Percentiles rank a stretch among this genome's conserved stretches.
phyloP scores from a whole-genome alignment of 176 grass and related monocot genomes.

The Phyllostachys edulis region DNA sequence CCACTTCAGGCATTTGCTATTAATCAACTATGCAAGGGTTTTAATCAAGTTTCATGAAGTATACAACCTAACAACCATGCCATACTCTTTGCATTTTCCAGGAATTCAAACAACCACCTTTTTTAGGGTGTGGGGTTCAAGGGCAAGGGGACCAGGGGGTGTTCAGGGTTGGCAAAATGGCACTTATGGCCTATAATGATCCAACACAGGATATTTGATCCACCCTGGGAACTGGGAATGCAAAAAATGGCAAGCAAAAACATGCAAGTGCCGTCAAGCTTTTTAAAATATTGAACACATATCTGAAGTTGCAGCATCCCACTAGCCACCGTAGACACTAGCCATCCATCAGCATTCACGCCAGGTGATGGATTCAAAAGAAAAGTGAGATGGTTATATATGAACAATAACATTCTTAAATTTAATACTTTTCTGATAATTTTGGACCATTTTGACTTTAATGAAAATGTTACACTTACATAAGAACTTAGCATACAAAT shows the following conservation, averaged over 20 bases:
- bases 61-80: neutral
- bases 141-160: neutral
- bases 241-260: slow-evolving; percentile 17
- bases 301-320: slow-evolving; percentile 9
- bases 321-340: neutral
- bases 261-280: neutral
- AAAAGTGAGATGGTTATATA: neutral
- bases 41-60: neutral
- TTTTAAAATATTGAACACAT: slow-evolving; percentile 1
- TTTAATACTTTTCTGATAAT: neutral
- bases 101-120: neutral
- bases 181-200: neutral
- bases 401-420: slow-evolving; percentile 14
- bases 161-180: neutral
- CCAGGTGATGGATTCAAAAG: neutral
- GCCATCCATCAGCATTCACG: neutral
- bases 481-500: neutral
- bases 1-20: neutral
- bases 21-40: neutral
- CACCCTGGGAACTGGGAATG: neutral
- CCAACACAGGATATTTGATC: neutral
- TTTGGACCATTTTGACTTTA: neutral
- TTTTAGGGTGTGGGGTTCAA: slow-evolving; percentile 14
- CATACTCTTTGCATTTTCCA: neutral
- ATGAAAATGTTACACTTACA: slow-evolving; percentile 1